These are phyloP conservation scores for Pisolithus marmoratus DNA, from an alignment of 768 basidiomycete species.

Conservation along the genomic window DNA sequence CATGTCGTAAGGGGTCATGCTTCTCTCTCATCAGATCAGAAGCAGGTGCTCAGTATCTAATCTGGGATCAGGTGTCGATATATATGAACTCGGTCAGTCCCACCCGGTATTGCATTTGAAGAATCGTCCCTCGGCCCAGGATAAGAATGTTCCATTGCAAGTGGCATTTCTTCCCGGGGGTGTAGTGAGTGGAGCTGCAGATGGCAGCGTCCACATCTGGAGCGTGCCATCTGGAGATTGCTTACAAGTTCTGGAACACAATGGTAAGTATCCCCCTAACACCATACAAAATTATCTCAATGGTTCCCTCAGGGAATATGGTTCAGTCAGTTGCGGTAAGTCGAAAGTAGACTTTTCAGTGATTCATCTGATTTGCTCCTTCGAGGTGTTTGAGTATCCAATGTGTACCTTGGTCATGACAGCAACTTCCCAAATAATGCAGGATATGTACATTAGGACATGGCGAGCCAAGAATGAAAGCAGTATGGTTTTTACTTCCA, in stretches of 20 bases:
- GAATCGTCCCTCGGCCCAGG: neutral
- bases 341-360: neutral
- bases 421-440: neutral
- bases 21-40: neutral
- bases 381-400: neutral
- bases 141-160: neutral
- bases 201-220: slow-evolving; percentile 1
- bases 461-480: slow-evolving; percentile 1
- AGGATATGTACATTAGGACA: neutral
- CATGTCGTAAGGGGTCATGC: slow-evolving; percentile 1
- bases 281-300: neutral
- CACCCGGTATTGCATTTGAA: neutral
- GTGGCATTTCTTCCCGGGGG: neutral
- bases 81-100: neutral
- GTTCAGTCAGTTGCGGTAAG: slow-evolving; percentile 1
- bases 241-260: neutral
- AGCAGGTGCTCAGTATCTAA: neutral
- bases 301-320: neutral
- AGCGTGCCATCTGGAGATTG: neutral
- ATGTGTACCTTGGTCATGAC: neutral
- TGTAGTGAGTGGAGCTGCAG: neutral
- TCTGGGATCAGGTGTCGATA: neutral
- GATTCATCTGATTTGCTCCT: neutral
- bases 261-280: neutral
- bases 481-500: neutral